Percentiles rank a stretch among this genome's conserved stretches.
phyloP scores from a whole-genome alignment of 2,329 filamentous ascomycete species.

The Clarireedia homoeocarpa region DNA sequence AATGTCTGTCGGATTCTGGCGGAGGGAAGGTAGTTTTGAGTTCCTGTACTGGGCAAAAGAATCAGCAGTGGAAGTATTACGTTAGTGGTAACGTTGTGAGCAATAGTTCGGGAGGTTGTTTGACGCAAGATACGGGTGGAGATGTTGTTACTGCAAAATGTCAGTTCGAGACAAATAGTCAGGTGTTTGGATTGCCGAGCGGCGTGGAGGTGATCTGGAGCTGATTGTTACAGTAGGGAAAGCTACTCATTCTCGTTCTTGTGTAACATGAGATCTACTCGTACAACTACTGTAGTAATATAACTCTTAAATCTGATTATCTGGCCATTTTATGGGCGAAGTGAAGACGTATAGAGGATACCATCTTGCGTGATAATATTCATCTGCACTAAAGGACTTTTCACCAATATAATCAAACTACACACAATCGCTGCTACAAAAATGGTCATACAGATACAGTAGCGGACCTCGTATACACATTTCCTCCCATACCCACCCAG shows the following conservation, averaged over 20 bases:
- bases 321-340: no score
- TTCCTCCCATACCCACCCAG: no score
- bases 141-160: conserved; percentile 28
- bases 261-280: no score
- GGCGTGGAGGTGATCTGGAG: conserved; percentile 30
- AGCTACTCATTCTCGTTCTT: no score
- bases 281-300: not conserved
- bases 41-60: conserved; percentile 30
- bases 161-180: conserved; percentile 33
- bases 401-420: no score
- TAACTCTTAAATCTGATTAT: no score
- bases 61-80: conserved; percentile 36
- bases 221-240: not conserved
- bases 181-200: conserved; percentile 40
- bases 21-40: conserved; percentile 23
- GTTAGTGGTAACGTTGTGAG: conserved; percentile 38
- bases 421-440: no score
- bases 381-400: no score
- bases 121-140: conserved; percentile 32
- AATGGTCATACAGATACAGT: no score
- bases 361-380: no score
- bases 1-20: conserved; percentile 35
- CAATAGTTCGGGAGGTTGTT: conserved; percentile 28
- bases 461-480: no score
- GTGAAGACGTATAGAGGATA: no score